phyloP scores from a whole-genome alignment of 371 early-diverging fungal genomes.

The Mortierella sp. region DNA sequence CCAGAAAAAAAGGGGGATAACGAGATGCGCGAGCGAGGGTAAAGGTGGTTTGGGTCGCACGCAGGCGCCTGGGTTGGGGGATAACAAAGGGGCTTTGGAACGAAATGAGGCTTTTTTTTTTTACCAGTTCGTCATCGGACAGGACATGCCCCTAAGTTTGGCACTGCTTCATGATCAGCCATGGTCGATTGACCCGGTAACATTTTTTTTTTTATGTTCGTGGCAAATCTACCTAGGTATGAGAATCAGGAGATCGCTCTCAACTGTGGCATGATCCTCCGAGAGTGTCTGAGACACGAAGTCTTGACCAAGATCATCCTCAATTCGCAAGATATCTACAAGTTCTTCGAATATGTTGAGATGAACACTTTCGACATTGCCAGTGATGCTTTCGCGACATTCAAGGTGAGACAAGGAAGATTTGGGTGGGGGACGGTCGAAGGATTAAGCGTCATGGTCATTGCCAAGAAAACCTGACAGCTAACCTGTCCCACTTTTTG shows the following conservation, averaged over 20 bases:
- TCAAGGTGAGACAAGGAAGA: constrained; percentile 67
- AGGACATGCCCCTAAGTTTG: constrained; percentile 2
- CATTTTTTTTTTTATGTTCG: constrained; percentile 8
- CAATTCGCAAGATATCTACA: constrained; percentile 87
- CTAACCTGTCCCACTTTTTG: background rate
- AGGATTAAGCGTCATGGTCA: background rate
- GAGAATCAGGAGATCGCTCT: constrained; percentile 95
- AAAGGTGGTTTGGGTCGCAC: too few species aligned
- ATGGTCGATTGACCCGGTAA: too few species aligned
- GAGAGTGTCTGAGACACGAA: constrained; percentile 97
- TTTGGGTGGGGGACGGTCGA: too few species aligned
- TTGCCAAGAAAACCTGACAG: background rate
- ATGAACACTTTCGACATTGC: constrained; percentile 97
- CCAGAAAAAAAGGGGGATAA: constrained; percentile 10
- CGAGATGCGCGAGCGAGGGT: too few species aligned
- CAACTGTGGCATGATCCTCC: constrained; percentile 95
- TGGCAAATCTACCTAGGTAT: constrained; percentile 65
- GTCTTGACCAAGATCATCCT: constrained; percentile 86
- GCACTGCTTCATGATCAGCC: background rate
- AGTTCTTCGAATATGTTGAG: constrained; percentile 95
- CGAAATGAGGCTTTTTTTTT: background rate
- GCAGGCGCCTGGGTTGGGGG: constrained; percentile 8
- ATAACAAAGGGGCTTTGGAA: constrained; percentile 25
- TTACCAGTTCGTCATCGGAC: background rate
- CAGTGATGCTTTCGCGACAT: constrained; percentile 97